phyloP scores from a whole-genome alignment of 441 rosid genomes.

The Bocquillonia castaneifolia region DNA sequence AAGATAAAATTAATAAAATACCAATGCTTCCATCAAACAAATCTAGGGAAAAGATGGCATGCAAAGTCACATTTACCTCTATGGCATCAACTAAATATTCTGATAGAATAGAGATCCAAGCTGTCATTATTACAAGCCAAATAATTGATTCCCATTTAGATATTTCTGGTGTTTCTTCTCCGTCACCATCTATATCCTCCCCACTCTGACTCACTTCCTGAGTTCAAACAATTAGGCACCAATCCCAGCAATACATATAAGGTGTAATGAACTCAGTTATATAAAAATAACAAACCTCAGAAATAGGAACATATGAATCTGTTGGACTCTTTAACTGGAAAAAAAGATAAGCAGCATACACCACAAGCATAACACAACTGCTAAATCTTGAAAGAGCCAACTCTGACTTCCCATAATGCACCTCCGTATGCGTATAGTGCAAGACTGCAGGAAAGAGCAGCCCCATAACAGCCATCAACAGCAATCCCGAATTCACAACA shows the following conservation, averaged over 20 bases:
- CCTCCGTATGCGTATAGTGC: conserved; percentile 85
- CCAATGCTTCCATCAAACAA: not conserved
- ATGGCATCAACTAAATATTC: conserved; percentile 92
- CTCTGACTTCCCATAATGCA: conserved; percentile 83
- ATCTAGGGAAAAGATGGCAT: not conserved
- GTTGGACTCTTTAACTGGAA: conserved; percentile 70
- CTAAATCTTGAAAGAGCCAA: conserved; percentile 93
- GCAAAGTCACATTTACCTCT: conserved; percentile 35
- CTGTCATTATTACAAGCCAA: conserved; percentile 87
- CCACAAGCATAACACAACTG: conserved; percentile 90
- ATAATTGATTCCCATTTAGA: conserved; percentile 75
- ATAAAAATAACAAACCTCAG: conserved; percentile 47
- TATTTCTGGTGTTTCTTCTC: conserved; percentile 65
- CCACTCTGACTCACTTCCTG: conserved; percentile 58
- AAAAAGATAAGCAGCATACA: conserved; percentile 76
- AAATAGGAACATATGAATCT: conserved; percentile 48
- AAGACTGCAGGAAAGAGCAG: conserved; percentile 89
- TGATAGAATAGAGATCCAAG: conserved; percentile 89
- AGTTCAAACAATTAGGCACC: conserved; percentile 14
- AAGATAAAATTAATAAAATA: not conserved
- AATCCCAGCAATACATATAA: not conserved
- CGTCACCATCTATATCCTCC: conserved; percentile 38
- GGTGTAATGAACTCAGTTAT: not conserved
- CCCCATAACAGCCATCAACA: conserved; percentile 97
- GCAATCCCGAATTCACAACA: conserved; percentile 79